Evolutionary conservation across 768 basidiomycete species (phyloP), one percentile per base, ranked within the genome.

Genomic region (Termitomyces sp.): DNA sequence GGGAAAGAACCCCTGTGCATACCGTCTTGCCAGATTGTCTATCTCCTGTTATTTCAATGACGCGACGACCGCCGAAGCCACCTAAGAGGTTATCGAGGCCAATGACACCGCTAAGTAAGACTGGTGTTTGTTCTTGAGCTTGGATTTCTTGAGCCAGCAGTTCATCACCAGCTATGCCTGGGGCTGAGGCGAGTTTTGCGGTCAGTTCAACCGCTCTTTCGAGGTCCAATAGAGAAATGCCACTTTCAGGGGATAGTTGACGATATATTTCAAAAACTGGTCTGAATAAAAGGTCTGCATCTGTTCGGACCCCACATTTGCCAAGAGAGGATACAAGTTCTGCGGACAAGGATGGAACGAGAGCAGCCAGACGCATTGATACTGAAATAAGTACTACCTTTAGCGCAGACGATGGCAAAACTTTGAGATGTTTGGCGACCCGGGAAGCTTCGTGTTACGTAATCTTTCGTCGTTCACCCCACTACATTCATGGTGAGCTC

Each of bases 31-130:
- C 88, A 14, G 84, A 81, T 7, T 74, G 76, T 65, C 70, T 77
- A 20, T 83, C 80, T 10, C 90, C 90, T 30, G 88, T 85, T 38
- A 92, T 74, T 64, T 92, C 88, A 51, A 88, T 72, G 14, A 92
- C 74, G 24, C 76, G 76, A 47, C 76, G 71, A 20, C 73, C 71
- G n/a, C 74, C 74, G 52, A 87, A 75, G 0, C 80, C 80, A 26
- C 67, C 68, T 20, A 88, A 70, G 11, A 88, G 66, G 13, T 65
- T 66, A 63, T 90, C 87, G 26, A 89, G 70, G 46, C 74, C 73
- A 3, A 66, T 67, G 3, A 85, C 66, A 13, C 84, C 84, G 46
- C 66, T 72, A 5, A 63, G 63, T 33, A 76, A 62, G 20, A 62
- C 60, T 26, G 62, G 56, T 26, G 57, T 57, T 41, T 67, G 64